Percentiles rank a stretch among this genome's conserved stretches.
These are phyloP conservation scores for Stagonosporopsis tanaceti DNA, from an alignment of 2,329 filamentous ascomycete species.

Conservation along the genomic window DNA sequence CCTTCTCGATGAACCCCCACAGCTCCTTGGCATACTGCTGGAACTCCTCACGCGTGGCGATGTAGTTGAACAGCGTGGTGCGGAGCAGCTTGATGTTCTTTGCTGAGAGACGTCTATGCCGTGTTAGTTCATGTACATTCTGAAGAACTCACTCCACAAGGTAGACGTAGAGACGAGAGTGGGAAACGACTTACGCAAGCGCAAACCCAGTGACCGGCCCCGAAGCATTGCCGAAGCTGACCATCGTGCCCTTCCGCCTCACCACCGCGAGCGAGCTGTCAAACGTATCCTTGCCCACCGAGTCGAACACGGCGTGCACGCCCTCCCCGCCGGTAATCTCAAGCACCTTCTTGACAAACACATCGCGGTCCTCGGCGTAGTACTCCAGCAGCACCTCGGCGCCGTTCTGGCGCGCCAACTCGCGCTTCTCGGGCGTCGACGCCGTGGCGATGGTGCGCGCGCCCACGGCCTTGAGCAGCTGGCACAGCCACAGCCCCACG, in stretches of 20 bases:
- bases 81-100: slow-evolving; percentile 82
- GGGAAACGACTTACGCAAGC: slow-evolving; percentile 62
- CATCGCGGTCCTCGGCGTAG: slow-evolving; percentile 57
- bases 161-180: not conserved
- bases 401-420: slow-evolving; percentile 72
- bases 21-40: slow-evolving; percentile 75
- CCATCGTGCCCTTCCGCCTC: slow-evolving; percentile 77
- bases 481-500: slow-evolving; percentile 73
- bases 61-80: slow-evolving; percentile 76
- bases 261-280: slow-evolving; percentile 78
- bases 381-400: slow-evolving; percentile 79
- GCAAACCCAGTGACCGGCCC: slow-evolving; percentile 77
- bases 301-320: slow-evolving; percentile 81
- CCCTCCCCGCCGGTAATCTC: slow-evolving; percentile 77
- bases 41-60: slow-evolving; percentile 66
- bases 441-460: slow-evolving; percentile 83
- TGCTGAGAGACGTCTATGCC: slow-evolving; percentile 61
- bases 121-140: too few species aligned
- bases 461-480: slow-evolving; percentile 75
- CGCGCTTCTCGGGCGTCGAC: slow-evolving; percentile 74
- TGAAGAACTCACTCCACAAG: not conserved
- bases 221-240: slow-evolving; percentile 83
- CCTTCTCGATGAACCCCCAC: slow-evolving; percentile 73
- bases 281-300: slow-evolving; percentile 85
- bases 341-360: slow-evolving; percentile 60